These are phyloP conservation scores for Coriaria nepalensis DNA, from an alignment of 306 rosid genomes.

Conservation along the genomic window DNA sequence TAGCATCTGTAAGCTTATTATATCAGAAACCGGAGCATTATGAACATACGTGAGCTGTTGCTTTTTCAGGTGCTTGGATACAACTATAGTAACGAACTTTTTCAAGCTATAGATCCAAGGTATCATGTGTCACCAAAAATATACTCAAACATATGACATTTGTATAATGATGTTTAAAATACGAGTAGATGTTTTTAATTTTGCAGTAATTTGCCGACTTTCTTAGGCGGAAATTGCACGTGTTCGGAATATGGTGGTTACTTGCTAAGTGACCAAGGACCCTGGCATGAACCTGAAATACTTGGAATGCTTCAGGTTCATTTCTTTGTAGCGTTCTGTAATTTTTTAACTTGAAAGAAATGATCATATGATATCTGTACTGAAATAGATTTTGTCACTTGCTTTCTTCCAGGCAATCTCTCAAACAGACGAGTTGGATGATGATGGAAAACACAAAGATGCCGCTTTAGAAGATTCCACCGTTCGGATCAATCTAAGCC, in stretches of 20 bases:
- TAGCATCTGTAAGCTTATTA: not conserved
- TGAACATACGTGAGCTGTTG: not conserved
- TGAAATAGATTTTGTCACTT: not conserved
- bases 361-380: not conserved
- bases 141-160: not conserved
- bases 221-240: slow-evolving; percentile 70
- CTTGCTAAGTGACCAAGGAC: slow-evolving; percentile 70
- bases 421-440: slow-evolving; percentile 16
- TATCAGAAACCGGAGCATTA: not conserved
- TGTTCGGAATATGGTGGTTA: slow-evolving; percentile 80
- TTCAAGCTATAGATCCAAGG: slow-evolving; percentile 53
- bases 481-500: slow-evolving; percentile 22
- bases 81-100: slow-evolving; percentile 36
- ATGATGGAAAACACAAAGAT: slow-evolving; percentile 10
- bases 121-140: slow-evolving; percentile 4
- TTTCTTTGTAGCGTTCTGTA: slow-evolving; percentile 7
- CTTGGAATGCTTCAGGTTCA: slow-evolving; percentile 53
- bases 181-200: not conserved
- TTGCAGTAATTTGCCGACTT: slow-evolving; percentile 71
- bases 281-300: slow-evolving; percentile 60
- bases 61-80: slow-evolving; percentile 61
- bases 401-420: slow-evolving; percentile 36
- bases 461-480: slow-evolving; percentile 15
- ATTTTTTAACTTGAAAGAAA: not conserved
- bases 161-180: not conserved